phyloP scores from a whole-genome alignment of 2,329 filamentous ascomycete genomes.

The Epichloe hybrida region DNA sequence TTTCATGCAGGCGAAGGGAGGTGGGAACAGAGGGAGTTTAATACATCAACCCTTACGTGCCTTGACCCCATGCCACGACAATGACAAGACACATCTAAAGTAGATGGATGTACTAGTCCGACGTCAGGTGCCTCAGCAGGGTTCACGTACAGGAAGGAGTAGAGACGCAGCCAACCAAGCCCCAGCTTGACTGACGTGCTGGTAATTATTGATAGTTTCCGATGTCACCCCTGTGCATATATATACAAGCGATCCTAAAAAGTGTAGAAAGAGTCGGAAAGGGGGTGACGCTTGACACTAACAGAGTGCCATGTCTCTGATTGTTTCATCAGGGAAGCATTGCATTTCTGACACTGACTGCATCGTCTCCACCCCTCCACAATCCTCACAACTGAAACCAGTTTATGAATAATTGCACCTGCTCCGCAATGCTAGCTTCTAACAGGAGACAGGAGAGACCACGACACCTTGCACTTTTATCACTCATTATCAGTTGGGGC shows the following conservation, averaged over 20 bases:
- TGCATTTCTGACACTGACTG: background rate
- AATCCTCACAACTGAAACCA: background rate
- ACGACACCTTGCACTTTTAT: too few species aligned
- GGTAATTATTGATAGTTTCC: background rate
- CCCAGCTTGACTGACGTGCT: background rate
- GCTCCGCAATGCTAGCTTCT: background rate
- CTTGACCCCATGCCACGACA: too few species aligned
- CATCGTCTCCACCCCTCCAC: background rate
- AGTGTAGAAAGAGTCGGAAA: background rate
- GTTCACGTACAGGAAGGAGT: background rate
- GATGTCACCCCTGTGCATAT: background rate
- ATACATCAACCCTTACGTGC: background rate
- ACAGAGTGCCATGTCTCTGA: background rate
- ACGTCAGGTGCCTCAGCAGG: background rate
- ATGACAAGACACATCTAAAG: background rate
- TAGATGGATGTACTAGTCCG: background rate
- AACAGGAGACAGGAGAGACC: background rate
- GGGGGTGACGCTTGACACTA: background rate
- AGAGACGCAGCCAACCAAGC: background rate
- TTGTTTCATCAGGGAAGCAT: background rate
- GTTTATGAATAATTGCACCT: background rate
- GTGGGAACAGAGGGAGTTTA: background rate
- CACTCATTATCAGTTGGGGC: too few species aligned
- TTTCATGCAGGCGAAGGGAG: background rate
- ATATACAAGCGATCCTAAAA: background rate